These are phyloP conservation scores for Mycena rebaudengoi DNA, from an alignment of 768 basidiomycete species.

Conservation along the genomic window DNA sequence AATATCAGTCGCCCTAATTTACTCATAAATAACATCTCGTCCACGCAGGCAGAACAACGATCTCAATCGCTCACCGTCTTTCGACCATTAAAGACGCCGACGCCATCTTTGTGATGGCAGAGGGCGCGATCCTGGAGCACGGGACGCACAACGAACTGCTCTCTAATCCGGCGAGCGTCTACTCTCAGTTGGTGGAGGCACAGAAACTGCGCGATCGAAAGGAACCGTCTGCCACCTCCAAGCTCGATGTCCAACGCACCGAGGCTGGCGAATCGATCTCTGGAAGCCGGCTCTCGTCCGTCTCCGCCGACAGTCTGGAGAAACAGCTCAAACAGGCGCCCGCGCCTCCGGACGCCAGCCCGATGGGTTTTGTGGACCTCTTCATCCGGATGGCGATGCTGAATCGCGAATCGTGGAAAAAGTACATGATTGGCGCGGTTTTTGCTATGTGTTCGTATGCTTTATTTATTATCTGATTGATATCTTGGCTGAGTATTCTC, in stretches of 20 bases:
- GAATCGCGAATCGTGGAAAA: conserved; percentile 65
- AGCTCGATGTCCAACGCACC: neutral
- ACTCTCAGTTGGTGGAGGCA: neutral
- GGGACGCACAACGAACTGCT: conserved; percentile 81
- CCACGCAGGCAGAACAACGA: neutral
- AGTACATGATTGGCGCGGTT: conserved; percentile 65
- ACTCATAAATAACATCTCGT: too few species aligned
- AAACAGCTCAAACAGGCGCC: too few species aligned
- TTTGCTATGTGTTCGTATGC: conserved; percentile 57
- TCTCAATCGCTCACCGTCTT: conserved; percentile 77
- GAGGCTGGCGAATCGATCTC: too few species aligned
- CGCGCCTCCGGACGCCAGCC: too few species aligned
- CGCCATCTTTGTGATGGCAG: conserved; percentile 88
- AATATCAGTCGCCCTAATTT: too few species aligned
- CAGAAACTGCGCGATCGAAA: neutral
- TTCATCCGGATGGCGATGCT: conserved; percentile 77
- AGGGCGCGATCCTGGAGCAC: conserved; percentile 78
- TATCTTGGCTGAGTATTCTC: neutral
- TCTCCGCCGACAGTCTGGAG: too few species aligned
- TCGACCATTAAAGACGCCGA: conserved; percentile 88
- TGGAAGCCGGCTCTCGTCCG: too few species aligned
- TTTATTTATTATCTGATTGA: neutral
- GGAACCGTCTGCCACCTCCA: neutral
- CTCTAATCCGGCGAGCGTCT: neutral
- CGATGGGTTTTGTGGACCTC: conserved; percentile 62